A percentile compares a stretch with the other conserved stretches of the same genome.
These are phyloP conservation scores for Coccomyxa sp. DNA, from an alignment of 139 green algal genomes.

Conservation along the genomic window DNA sequence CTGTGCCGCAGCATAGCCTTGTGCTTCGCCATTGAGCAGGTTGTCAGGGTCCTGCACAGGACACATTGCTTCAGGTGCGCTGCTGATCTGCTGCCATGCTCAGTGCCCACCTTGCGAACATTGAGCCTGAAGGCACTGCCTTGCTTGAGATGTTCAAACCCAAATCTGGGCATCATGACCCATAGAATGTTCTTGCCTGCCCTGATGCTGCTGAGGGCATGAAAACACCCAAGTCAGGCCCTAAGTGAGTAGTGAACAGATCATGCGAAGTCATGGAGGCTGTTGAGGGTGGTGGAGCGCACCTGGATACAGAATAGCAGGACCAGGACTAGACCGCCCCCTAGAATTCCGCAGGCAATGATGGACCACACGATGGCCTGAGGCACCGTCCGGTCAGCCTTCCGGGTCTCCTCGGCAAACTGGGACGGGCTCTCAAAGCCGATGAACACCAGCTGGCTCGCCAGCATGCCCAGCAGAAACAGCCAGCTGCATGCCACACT, in stretches of 20 bases:
- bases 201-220: not conserved
- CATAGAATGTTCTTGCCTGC: not conserved
- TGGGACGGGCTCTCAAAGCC: not conserved
- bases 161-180: not conserved
- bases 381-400: not conserved
- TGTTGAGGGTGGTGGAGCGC: not conserved
- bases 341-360: not conserved
- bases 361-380: not conserved
- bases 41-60: not conserved
- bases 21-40: not conserved
- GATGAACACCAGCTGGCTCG: not conserved
- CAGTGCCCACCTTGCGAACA: not conserved
- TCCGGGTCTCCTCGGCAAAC: not conserved
- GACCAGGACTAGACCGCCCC: not conserved
- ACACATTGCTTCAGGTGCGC: not conserved
- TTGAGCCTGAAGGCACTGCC: not conserved
- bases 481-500: not conserved
- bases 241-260: not conserved
- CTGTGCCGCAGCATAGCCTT: not conserved
- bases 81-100: not conserved
- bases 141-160: not conserved
- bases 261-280: not conserved
- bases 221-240: not conserved
- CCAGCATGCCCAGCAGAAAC: not conserved
- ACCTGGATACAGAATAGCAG: not conserved